These are phyloP conservation scores for Aurifilum marmelostoma DNA, from an alignment of 2,329 filamentous ascomycete species.

Conservation along the genomic window DNA sequence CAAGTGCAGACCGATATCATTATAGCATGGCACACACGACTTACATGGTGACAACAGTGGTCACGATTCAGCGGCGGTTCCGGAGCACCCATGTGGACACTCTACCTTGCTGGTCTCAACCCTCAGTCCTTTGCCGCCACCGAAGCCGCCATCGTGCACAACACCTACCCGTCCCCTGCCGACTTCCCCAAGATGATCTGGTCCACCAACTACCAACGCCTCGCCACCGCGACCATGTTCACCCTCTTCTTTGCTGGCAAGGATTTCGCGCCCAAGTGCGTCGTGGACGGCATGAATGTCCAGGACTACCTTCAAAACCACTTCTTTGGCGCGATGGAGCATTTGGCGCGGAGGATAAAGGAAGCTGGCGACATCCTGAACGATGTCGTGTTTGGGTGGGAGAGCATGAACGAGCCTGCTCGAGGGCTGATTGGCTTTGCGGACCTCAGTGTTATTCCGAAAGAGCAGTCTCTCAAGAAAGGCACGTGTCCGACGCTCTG, in stretches of 20 bases:
- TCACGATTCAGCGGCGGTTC: constrained; percentile 93
- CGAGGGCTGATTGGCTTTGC: constrained; percentile 82
- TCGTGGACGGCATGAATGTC: constrained; percentile 93
- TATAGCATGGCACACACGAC: neutral
- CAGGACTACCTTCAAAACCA: constrained; percentile 93
- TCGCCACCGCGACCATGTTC: constrained; percentile 89
- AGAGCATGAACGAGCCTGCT: constrained; percentile 95
- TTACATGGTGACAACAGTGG: constrained; percentile 62
- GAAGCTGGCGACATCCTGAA: constrained; percentile 89
- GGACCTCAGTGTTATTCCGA: constrained; percentile 80
- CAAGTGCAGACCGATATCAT: neutral
- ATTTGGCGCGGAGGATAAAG: constrained; percentile 81
- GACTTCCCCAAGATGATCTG: constrained; percentile 98
- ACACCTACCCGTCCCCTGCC: constrained; percentile 83
- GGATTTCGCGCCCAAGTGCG: constrained; percentile 93
- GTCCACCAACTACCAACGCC: constrained; percentile 93
- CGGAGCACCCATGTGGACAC: constrained; percentile 95
- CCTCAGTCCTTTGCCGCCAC: constrained; percentile 83
- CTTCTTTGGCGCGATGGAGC: constrained; percentile 77
- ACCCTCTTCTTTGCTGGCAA: constrained; percentile 90
- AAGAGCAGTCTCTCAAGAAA: constrained; percentile 88
- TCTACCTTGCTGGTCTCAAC: constrained; percentile 92
- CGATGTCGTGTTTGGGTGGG: constrained; percentile 90
- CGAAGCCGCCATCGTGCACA: constrained; percentile 92
- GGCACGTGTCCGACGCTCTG: constrained; percentile 92